Base-by-base conservation (phyloP, 768 basidiomycete species). In the Lentinula edodes region DNA sequence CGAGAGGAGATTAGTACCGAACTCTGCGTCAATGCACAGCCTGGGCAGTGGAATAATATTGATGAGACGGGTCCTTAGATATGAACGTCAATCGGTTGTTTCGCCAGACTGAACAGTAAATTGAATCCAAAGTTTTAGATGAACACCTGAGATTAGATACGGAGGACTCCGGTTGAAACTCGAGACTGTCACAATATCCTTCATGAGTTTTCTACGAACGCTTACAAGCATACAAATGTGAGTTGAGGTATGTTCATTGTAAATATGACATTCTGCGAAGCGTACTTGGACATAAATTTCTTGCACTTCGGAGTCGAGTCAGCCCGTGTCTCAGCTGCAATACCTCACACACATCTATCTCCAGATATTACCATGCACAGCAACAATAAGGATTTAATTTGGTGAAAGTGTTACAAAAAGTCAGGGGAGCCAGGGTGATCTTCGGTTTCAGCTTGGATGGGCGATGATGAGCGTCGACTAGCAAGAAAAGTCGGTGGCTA, bases 21-120 rank as follows among this genome's bases (percentile, higher is more conserved):
- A 20, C 35, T 56, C 55, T 43, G 55, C 55, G 55, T 38, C 41
- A 39, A 28, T 42, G 41, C 55, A 56, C 55, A 42, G 55, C 55
- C 23, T 56, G 28, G 28, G 28, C 28, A 28, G 28, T 28, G 3
- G 28, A 28, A 28, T 28, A 28, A 15, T 28, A 20, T 16, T 43
- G 55, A 34, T n/a, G 55, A 43, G 20, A 43, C 55, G 41, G 55
- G 13, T 41, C 38, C 38, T 5, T 23, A 10, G 36, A 53, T 56
- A n/a, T n/a, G 20, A 12, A 20, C 32, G 20, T 45, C 42, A 43
- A 54, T 20, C 9, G 23, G 9, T 10, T 23, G 46, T 48, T 48
- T 48, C 46, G 46, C 18, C 9, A 48, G n/a, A n/a, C n/a, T 13
- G 9, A 20, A 48, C 46, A n/a, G 16, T 48, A 20, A 48, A 48